Base-by-base conservation (phyloP, 202 grass and related monocot species). In the Carex sylvatica region DNA sequence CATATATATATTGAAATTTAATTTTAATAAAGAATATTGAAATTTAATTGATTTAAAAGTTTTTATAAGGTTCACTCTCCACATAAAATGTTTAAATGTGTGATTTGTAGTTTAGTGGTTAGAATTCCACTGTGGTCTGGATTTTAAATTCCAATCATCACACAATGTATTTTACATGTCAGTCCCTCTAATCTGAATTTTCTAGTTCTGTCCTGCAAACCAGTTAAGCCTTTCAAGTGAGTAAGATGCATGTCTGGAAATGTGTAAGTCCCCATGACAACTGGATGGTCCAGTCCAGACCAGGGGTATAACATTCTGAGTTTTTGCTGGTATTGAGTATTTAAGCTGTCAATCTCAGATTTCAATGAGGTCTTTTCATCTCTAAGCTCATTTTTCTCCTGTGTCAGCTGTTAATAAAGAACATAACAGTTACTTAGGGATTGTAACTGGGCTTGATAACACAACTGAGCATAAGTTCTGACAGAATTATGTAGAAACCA, bases 331-430 rank as follows among this genome's bases (percentile, higher is more conserved):
- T 91, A 91, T 73, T 92, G 91, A 30, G 70, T 76, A 89, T 88
- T 91, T 78, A 91, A 87, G 81, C 83, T 83, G 89, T 97, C 92
- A 83, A 94, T 88, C 28, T 91, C 92, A 42, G 85, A 91, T 82
- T 97, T 97, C 80, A 97, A 52, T 61, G 87, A 83, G 85, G 87
- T 79, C 83, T 94, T 97, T 78, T 97, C 94, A 73, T 92, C 92
- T 89, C 85, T 89, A 72, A 97, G 90, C 75, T 97, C 94, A 74
- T 87, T 91, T 81, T 94, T 97, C 87, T 94, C 94, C 83, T 91
- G 85, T 70, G 83, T 85, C 81, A 97, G 86, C 94, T 97, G 83
- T 65, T 65, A 42, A 74, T 71, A 59, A 64, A 84, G 73, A 76
- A 58, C 26, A 35, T 26, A 33, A 22, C 24, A 76, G 15, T 76